Conservation (phyloP, 1,284 basidiomycete genomes). For the Ustilago sp. region DNA sequence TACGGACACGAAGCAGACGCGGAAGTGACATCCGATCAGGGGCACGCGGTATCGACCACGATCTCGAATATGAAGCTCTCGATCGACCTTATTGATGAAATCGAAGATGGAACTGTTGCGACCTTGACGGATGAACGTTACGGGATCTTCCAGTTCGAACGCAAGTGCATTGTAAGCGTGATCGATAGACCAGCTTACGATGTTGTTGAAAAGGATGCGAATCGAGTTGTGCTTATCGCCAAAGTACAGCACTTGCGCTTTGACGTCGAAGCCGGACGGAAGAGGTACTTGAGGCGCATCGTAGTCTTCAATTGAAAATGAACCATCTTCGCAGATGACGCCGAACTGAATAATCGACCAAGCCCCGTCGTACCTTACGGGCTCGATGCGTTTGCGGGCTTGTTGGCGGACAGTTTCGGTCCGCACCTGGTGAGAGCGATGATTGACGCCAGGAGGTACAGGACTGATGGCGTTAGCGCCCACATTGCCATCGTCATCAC, state of each 20-base stretch:
- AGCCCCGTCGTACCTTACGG: constrained; percentile 7
- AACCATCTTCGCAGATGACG: constrained; percentile 35
- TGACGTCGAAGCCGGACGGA: constrained; percentile 28
- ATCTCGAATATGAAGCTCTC: constrained; percentile 10
- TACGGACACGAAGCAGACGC: constrained; percentile 24
- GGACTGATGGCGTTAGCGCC: too few species aligned
- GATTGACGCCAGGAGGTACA: not conserved
- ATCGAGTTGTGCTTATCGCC: constrained; percentile 33
- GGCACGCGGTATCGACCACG: constrained; percentile 22
- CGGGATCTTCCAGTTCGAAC: constrained; percentile 41
- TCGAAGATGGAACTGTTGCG: constrained; percentile 28
- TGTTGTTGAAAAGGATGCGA: constrained; percentile 42
- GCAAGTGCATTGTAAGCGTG: constrained; percentile 21
- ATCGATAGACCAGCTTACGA: constrained; percentile 38
- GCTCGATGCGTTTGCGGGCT: constrained; percentile 8
- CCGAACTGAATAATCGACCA: constrained; percentile 39
- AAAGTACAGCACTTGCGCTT: constrained; percentile 24
- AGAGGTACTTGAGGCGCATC: constrained; percentile 10
- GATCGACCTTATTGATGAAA: constrained; percentile 12
- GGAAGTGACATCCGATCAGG: constrained; percentile 23
- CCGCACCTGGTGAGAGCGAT: constrained; percentile 2
- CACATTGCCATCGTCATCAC: constrained; percentile 7
- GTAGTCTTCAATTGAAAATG: constrained; percentile 43
- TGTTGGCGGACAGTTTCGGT: not conserved
- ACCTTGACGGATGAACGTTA: constrained; percentile 37